These are phyloP conservation scores for Apiospora malaysiana DNA, from an alignment of 2,329 filamentous ascomycete species.

Conservation along the genomic window DNA sequence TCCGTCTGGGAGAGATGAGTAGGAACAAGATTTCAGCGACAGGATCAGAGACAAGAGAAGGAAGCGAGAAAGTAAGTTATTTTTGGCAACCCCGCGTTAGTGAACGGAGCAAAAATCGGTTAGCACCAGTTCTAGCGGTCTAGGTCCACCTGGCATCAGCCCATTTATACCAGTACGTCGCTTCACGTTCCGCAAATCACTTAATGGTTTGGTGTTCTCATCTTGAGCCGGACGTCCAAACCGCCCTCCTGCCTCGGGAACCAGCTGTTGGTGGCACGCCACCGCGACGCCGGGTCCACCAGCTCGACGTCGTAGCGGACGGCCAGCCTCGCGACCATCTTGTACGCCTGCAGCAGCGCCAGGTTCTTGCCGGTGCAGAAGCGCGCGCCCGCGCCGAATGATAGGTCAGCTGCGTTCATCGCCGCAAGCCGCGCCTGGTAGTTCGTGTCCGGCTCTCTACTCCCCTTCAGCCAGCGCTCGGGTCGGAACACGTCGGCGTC, in stretches of 20 bases:
- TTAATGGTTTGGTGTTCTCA: neutral
- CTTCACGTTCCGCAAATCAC: neutral
- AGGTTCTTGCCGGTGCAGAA: constrained; percentile 31
- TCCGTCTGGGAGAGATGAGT: neutral
- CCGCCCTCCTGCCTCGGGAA: constrained; percentile 20
- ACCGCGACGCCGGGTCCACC: constrained; percentile 20
- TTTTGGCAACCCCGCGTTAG: neutral
- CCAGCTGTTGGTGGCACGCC: constrained; percentile 20
- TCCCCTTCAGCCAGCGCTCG: constrained; percentile 46
- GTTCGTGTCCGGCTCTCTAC: constrained; percentile 30
- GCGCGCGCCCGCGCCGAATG: constrained; percentile 24
- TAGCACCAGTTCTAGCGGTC: neutral
- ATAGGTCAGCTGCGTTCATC: constrained; percentile 49
- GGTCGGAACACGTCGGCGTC: constrained; percentile 47
- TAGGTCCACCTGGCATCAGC: neutral
- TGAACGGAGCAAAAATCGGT: neutral
- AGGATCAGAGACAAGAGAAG: neutral
- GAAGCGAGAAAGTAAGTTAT: neutral
- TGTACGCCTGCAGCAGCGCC: constrained; percentile 36
- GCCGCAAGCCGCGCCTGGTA: constrained; percentile 52
- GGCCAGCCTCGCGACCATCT: constrained; percentile 44
- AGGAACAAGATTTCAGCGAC: neutral
- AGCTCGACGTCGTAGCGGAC: constrained; percentile 40
- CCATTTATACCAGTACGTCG: neutral
- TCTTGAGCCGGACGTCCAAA: neutral